Base-by-base conservation (phyloP, 83 land plant species). In the Picea mariana region DNA sequence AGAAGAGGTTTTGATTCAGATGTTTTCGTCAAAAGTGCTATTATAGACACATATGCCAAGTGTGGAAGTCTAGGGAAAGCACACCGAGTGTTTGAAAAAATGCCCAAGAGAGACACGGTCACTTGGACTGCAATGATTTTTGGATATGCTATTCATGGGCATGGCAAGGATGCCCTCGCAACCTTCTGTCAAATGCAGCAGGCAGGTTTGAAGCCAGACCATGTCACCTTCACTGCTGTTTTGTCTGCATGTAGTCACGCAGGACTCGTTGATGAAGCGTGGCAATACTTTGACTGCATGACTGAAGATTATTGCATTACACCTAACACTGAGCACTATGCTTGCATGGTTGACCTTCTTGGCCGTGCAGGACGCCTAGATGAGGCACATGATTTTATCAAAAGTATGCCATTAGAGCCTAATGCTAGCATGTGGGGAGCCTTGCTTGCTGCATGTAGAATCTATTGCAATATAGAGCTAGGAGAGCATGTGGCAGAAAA, bases 361-460 rank as follows among this genome's bases (percentile, higher is more conserved):
- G 78, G 78, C 23, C 78, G 78, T 44, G 78, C 78, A 38, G 78
- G 78, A 49, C 78, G 47, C 21, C 78, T 75, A 52, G 52, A 75
- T 40, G 78, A 47, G 55, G 78, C 59, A 44, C 24, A 75, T 52
- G 27, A 75, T 44, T 75, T 75, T 75, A 75, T 75, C 60, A 44
- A 75, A 21, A 75, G n/a, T 49, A 75, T 75, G 78, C 78, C 78
- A 8, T 21, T 75, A 21, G 47, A 75, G 24, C 60, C 78, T 21
- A n/a, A 44, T 49, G 23, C 78, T 52, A 44, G 60, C 26, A 23
- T 75, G n/a, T 75, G 78, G 78, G 78, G 60, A 21, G 60, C 78
- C 52, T 75, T 75, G 78, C 78, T 75, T 75, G 78, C 78, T 75
- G 78, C 78, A 8, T 75, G 78, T 52, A 75, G 55, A 52, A 75